Conservation (phyloP, 768 basidiomycete genomes). For the Termitomyces heimii region DNA sequence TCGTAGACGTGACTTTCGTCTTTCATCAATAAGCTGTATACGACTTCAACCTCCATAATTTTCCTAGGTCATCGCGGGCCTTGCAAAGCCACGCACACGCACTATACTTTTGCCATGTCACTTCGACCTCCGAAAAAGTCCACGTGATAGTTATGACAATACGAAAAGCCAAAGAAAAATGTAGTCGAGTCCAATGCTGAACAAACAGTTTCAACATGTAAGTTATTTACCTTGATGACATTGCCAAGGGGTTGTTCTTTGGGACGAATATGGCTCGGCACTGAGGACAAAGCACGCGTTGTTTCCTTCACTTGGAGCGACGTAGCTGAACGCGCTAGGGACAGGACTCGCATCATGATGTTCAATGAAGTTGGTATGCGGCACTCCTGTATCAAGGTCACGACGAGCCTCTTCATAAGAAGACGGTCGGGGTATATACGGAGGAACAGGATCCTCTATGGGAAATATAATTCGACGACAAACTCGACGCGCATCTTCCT, state of each 20-base stretch:
- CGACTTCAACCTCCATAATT: too few species aligned
- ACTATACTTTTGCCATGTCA: background rate
- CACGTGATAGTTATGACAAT: background rate
- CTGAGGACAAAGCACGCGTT: background rate
- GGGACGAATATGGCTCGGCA: slow-evolving; percentile 2
- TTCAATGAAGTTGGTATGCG: slow-evolving; percentile 10
- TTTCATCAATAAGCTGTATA: too few species aligned
- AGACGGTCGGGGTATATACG: slow-evolving; percentile 46
- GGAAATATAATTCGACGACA: slow-evolving; percentile 17
- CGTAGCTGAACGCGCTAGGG: background rate
- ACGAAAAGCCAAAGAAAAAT: background rate
- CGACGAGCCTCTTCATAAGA: slow-evolving; percentile 26
- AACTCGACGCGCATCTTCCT: slow-evolving; percentile 37
- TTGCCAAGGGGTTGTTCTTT: background rate
- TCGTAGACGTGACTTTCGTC: too few species aligned
- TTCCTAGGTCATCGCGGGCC: too few species aligned
- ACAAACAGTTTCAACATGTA: background rate
- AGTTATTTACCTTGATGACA: background rate
- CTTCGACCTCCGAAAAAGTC: background rate
- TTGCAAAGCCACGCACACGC: too few species aligned
- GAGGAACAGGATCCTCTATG: slow-evolving; percentile 41
- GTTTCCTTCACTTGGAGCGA: background rate
- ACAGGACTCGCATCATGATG: slow-evolving; percentile 8
- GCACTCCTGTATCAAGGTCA: background rate
- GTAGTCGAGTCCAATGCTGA: background rate